These are phyloP conservation scores for Oenanthe sinensis DNA, from an alignment of 129 eudicot genomes.

Conservation along the genomic window DNA sequence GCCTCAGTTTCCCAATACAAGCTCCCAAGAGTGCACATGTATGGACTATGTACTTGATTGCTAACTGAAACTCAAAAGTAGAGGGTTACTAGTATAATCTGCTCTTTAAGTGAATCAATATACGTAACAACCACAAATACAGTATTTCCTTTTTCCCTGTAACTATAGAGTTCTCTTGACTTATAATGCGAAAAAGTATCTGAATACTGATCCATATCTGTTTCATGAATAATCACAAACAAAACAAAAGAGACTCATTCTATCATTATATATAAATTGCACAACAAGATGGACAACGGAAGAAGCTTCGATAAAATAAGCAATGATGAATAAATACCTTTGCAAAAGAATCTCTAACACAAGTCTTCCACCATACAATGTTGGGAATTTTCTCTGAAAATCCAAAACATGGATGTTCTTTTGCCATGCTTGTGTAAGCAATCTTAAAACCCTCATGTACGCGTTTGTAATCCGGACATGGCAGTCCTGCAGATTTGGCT, in stretches of 20 bases:
- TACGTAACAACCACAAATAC: not conserved
- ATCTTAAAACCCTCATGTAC: conserved; percentile 89
- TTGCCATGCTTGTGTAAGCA: conserved; percentile 87
- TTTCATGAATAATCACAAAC: not conserved
- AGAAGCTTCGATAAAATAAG: not conserved
- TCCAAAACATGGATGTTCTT: conserved; percentile 87
- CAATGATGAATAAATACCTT: conserved; percentile 39
- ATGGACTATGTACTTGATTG: not conserved
- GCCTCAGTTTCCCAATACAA: not conserved
- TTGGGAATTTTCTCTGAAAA: conserved; percentile 82
- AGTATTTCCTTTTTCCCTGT: not conserved
- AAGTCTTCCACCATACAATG: conserved; percentile 95
- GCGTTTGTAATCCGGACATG: conserved; percentile 93
- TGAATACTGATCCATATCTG: not conserved
- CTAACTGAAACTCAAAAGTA: not conserved
- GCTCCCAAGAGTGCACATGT: not conserved
- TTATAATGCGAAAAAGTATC: not conserved
- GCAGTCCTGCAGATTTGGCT: conserved; percentile 78
- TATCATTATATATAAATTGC: not conserved
- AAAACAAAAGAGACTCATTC: not conserved
- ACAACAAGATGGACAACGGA: not conserved
- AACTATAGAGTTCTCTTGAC: not conserved
- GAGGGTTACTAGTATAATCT: not conserved
- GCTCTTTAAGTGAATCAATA: not conserved
- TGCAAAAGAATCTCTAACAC: conserved; percentile 73